These are phyloP conservation scores for Penicillium angulare DNA, from an alignment of 495 filamentous ascomycete genomes.

Conservation along the genomic window DNA sequence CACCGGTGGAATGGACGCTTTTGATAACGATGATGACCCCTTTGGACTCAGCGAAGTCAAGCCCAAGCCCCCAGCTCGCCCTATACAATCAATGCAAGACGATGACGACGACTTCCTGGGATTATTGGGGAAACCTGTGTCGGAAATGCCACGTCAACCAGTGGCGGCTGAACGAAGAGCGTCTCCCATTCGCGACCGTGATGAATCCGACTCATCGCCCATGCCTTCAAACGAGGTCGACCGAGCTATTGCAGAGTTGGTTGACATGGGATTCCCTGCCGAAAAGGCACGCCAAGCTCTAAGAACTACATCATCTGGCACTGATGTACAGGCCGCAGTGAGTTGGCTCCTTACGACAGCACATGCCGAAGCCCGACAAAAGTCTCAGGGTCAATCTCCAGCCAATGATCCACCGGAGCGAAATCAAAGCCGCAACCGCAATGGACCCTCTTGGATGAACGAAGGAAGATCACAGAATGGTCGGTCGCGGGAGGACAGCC, in stretches of 20 bases:
- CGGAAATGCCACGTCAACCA: constrained; percentile 59
- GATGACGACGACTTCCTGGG: constrained; percentile 87
- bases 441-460: constrained; percentile 39
- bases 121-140: constrained; percentile 80
- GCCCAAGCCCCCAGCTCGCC: constrained; percentile 37
- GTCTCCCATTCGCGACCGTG: constrained; percentile 44
- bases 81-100: constrained; percentile 34
- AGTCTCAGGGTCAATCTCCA: constrained; percentile 39
- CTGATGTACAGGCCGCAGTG: constrained; percentile 84
- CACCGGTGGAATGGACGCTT: constrained; percentile 16
- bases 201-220: constrained; percentile 33
- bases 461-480: constrained; percentile 31
- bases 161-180: constrained; percentile 35
- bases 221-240: constrained; percentile 63
- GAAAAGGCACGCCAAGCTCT: constrained; percentile 78
- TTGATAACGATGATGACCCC: constrained; percentile 66
- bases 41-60: constrained; percentile 78
- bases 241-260: constrained; percentile 79
- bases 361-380: constrained; percentile 69
- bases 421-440: constrained; percentile 37
- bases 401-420: constrained; percentile 33
- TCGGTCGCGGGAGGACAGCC: constrained; percentile 46
- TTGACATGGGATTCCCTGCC: constrained; percentile 91
- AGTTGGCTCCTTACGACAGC: constrained; percentile 89
- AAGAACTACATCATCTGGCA: constrained; percentile 70